These are phyloP conservation scores for maize (Zea mays) DNA, from an alignment of 176 grass and related monocot species.

Conservation along the genomic window DNA sequence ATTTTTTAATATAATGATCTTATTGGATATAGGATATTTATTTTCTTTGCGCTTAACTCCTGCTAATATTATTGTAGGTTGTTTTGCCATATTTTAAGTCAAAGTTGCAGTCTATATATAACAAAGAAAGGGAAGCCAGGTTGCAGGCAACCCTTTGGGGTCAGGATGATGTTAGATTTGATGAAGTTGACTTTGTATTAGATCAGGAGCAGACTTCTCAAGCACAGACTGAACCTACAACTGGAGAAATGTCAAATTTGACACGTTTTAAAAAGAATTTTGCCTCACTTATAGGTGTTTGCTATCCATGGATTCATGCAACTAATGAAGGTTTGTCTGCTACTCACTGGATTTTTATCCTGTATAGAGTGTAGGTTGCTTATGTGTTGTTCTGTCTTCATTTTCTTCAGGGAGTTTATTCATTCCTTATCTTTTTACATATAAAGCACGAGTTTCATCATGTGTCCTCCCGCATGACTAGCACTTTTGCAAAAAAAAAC, in stretches of 20 bases:
- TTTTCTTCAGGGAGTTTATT: background rate
- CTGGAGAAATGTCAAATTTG: conserved; percentile 53
- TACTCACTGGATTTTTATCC: conserved; percentile 10
- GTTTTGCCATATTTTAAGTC: conserved; percentile 97
- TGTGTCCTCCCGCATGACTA: no score
- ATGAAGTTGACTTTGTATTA: conserved; percentile 63
- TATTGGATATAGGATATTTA: background rate
- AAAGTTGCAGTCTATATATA: conserved; percentile 89
- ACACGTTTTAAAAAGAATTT: conserved; percentile 75
- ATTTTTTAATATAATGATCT: conserved; percentile 1
- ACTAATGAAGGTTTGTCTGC: conserved; percentile 76
- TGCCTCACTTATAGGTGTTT: conserved; percentile 62
- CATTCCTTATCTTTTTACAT: background rate
- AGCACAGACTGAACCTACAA: conserved; percentile 37
- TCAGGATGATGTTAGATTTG: conserved; percentile 65
- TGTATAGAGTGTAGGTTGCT: conserved; percentile 9
- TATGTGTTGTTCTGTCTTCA: conserved; percentile 13
- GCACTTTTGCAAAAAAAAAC: no score
- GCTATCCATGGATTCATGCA: conserved; percentile 99
- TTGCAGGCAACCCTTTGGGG: conserved; percentile 99
- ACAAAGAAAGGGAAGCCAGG: conserved; percentile 96
- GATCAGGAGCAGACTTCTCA: conserved; percentile 75
- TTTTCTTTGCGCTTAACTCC: conserved; percentile 22
- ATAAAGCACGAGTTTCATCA: no score
- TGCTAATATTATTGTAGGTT: conserved; percentile 54